Evolutionary conservation across 352 stramenopile genomes (phyloP).

Genomic region (Phytophthora agathidicida): DNA sequence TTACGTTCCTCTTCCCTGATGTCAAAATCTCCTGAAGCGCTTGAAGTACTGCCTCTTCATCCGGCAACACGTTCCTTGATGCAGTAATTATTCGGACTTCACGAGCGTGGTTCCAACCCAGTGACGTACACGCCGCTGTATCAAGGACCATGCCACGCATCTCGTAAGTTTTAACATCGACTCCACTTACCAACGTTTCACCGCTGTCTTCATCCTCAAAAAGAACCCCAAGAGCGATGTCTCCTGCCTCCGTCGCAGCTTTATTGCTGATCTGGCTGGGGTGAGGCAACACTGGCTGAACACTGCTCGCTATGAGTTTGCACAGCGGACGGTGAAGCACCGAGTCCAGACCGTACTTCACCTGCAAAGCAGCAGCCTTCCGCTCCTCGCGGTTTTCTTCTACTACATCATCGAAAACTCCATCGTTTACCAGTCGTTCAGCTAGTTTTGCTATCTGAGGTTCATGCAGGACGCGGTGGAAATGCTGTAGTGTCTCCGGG

Average conservation of each 20-base stretch:
- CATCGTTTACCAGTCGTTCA: constrained; percentile 30
- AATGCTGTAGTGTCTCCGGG: constrained; percentile 44
- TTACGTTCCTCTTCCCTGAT: neutral
- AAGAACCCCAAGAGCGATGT: constrained; percentile 20
- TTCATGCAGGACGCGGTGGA: constrained; percentile 39
- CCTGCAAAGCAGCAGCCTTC: constrained; percentile 19
- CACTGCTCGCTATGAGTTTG: constrained; percentile 25
- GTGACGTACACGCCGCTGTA: neutral
- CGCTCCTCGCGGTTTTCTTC: constrained; percentile 5
- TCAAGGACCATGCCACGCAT: constrained; percentile 13
- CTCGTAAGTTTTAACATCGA: neutral
- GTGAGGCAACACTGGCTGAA: constrained; percentile 25
- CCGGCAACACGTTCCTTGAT: neutral
- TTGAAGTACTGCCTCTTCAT: constrained; percentile 9
- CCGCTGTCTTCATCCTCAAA: constrained; percentile 11
- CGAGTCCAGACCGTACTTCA: constrained; percentile 26
- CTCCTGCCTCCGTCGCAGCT: constrained; percentile 5
- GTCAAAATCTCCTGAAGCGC: constrained; percentile 14
- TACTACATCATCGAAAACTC: constrained; percentile 17
- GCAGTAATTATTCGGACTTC: constrained; percentile 19
- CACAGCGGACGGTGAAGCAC: constrained; percentile 30
- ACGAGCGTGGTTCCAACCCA: constrained; percentile 4
- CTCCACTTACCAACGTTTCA: neutral
- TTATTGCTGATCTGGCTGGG: constrained; percentile 19
- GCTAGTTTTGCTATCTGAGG: constrained; percentile 40